Percentiles rank a stretch among this genome's conserved stretches.
These are phyloP conservation scores for Pseudotsuga menziesii DNA, from an alignment of 75 land plant genomes.

Conservation along the genomic window DNA sequence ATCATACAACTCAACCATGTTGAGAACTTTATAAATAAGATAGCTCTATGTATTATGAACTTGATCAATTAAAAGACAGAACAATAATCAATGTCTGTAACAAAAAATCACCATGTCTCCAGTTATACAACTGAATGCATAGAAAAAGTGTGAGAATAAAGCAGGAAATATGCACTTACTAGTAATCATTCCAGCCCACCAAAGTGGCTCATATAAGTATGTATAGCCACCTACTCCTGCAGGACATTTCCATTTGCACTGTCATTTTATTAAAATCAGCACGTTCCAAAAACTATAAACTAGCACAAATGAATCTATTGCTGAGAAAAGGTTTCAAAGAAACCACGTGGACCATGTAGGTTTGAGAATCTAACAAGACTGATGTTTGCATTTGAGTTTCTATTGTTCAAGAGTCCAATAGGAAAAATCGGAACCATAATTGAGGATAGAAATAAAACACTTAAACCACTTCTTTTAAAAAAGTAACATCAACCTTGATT, in stretches of 20 bases:
- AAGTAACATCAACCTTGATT: background rate
- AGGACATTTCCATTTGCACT: background rate
- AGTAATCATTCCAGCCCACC: slow-evolving; percentile 87
- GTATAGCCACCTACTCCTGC: slow-evolving; percentile 36
- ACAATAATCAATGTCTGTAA: no score
- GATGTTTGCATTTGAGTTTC: background rate
- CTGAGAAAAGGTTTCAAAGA: background rate
- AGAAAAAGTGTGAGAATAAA: background rate
- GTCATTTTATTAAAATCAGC: background rate
- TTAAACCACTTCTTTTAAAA: background rate
- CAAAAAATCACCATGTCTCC: background rate
- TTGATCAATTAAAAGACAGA: no score
- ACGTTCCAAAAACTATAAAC: background rate
- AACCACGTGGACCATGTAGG: background rate
- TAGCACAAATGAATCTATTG: background rate
- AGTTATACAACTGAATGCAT: background rate
- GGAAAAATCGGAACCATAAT: background rate
- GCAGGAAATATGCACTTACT: slow-evolving; percentile 37
- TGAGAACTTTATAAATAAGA: background rate
- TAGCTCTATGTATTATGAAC: background rate
- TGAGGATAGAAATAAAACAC: background rate
- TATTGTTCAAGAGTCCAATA: background rate
- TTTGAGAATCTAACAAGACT: slow-evolving; percentile 7
- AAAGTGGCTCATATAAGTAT: slow-evolving; percentile 75
- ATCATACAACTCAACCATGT: background rate